Evolutionary conservation across 2,329 filamentous ascomycete genomes (phyloP), one percentile per base, ranked within the genome.

Genomic region (Aaosphaeria pasadenensis): DNA sequence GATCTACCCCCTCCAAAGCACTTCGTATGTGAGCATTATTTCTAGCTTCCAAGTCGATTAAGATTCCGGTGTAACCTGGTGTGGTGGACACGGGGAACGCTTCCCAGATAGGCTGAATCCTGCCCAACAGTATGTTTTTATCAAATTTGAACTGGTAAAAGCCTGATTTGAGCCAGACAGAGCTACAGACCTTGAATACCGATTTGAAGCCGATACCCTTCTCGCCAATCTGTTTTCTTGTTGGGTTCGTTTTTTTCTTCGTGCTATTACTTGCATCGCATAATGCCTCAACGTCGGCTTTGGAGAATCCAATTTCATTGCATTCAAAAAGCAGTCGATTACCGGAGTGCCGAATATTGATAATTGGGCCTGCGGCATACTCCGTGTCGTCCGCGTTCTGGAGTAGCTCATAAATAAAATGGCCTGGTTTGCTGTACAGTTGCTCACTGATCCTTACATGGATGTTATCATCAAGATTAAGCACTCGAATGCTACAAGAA

Each of bases 331-430:
- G 59, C 0, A 80, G 51, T 24, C 48, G 42, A 30, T 57, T 55
- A 38, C 53, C 36, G 11, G 51, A 6, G 41, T 43, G 46, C 7
- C 50, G 42, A 47, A 63, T 7, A 53, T 47, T 46, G 73, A 77
- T 6, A 29, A 50, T 46, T 17, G 55, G 62, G 6, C 31, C 39
- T 9, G 42, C 30, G 9, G 9, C 39, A 52, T 74, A 81, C 7
- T 49, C 46, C 47, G 79, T 80, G 56, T 81, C 77, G 40, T 82
- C 79, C 4, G 77, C 77, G 54, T 82, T 82, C 50, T 81, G 78
- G 0, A 82, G 67, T 1, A 82, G 55, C 56, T 82, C 78, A 35
- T 79, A 76, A 1, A 81, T 59, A 51, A 81, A 82, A 33, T 75
- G 70, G 0, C 74, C 67, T 3, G 58, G 48, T 11, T 53, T 64